These are phyloP conservation scores for Rhypophila decipiens DNA, from an alignment of 495 filamentous ascomycete genomes.

Conservation along the genomic window DNA sequence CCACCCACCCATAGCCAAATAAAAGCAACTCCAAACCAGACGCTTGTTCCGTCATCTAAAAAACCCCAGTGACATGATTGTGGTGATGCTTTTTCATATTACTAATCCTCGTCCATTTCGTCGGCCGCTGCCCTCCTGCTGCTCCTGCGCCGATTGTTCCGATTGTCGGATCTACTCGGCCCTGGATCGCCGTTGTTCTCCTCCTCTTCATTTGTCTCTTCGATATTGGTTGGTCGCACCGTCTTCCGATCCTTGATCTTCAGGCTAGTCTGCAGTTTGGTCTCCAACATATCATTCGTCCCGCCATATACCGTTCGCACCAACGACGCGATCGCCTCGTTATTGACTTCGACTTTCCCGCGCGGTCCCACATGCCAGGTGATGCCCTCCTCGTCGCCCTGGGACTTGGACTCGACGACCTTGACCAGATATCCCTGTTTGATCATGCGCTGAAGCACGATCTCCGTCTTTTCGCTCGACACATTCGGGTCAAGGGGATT, in stretches of 20 bases:
- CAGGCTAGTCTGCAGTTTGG: slow-evolving; percentile 46
- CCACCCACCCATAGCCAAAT: too few species aligned
- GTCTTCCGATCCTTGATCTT: slow-evolving; percentile 37
- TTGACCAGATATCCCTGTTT: slow-evolving; percentile 79
- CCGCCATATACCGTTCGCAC: slow-evolving; percentile 55
- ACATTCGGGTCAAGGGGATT: slow-evolving; percentile 53
- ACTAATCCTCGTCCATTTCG: slow-evolving; percentile 5
- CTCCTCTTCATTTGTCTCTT: slow-evolving; percentile 12
- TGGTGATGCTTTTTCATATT: too few species aligned
- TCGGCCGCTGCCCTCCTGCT: slow-evolving; percentile 5
- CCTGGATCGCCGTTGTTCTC: slow-evolving; percentile 13
- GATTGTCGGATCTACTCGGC: slow-evolving; percentile 14
- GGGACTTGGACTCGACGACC: slow-evolving; percentile 52
- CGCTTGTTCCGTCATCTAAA: too few species aligned
- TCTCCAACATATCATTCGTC: slow-evolving; percentile 44
- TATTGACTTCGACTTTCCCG: slow-evolving; percentile 80
- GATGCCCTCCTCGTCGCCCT: slow-evolving; percentile 61
- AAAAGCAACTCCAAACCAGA: too few species aligned
- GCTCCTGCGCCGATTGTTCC: slow-evolving; percentile 11
- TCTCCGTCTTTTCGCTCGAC: slow-evolving; percentile 61
- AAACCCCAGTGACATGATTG: neutral
- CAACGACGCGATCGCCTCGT: slow-evolving; percentile 61
- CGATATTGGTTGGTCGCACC: slow-evolving; percentile 6
- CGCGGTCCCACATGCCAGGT: slow-evolving; percentile 77
- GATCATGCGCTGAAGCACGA: slow-evolving; percentile 64